Base-by-base conservation (phyloP, 306 rosid species). In the Quercus variabilis region DNA sequence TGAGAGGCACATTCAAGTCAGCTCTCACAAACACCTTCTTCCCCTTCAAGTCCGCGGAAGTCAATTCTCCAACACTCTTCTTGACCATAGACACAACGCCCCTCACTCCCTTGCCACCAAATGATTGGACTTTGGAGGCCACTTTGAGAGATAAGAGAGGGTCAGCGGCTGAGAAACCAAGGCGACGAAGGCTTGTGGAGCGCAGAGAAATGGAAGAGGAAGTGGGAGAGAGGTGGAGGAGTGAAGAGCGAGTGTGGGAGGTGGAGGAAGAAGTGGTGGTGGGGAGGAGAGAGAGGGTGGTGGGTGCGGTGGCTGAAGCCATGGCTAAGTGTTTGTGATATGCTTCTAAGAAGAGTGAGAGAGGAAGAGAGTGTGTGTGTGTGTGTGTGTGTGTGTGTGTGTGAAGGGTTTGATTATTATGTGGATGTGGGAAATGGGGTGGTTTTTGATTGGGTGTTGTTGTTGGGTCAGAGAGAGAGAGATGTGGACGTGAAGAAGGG, bases 21-120 rank as follows among this genome's bases (percentile, higher is more conserved):
- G 96, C 99, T 35, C 99, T 88, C 25, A 96, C 93, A 46, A 96
- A 91, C 52, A 96, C 99, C 73, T 70, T 96, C 91, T 93, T 96
- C 21, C 99, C 99, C 79, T 96, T 91, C 89, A 96, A 80, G 6
- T 96, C 97, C 1, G 90, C 82, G 0, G 79, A 84, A 1, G 83
- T 41, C 88, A 96, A 84, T 43, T 93, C 96, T 5, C 99, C 98
- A 4, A 93, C 98, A 74, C 99, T 96, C 88, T 82, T 96, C 87
- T 96, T 96, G 56, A 98, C 97, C 99, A 92, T 92, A 2, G 94
- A 84, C 17, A 85, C 91, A 10, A 90, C 92, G 0, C 88, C 97
- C 55, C 97, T 86, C 2, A 74, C 76, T 5, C 82, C 89, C 35
- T 73, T 90, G 3, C 93, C 80, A 2, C 74, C 80, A 10, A 84